Evolutionary conservation across 495 filamentous ascomycete genomes (phyloP).

Genomic region (Recurvomyces mirabilis): DNA sequence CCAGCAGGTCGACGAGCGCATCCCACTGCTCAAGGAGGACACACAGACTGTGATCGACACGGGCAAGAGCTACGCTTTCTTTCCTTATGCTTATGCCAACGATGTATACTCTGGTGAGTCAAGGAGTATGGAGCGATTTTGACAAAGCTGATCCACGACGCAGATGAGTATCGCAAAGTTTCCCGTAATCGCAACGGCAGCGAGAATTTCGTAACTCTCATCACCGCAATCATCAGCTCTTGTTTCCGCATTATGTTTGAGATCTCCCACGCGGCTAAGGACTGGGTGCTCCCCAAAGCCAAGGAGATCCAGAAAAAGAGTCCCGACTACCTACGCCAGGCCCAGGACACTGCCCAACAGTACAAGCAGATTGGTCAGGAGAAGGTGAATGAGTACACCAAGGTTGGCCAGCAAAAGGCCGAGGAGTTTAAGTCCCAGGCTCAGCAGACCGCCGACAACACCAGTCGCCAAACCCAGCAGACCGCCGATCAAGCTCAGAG

Average conservation of each 20-base stretch:
- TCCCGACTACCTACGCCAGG: constrained; percentile 44
- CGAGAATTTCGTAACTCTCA: constrained; percentile 47
- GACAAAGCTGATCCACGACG: constrained; percentile 3
- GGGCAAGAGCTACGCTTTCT: constrained; percentile 50
- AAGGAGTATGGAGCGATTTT: not conserved
- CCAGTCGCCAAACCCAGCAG: not conserved
- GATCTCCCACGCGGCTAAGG: constrained; percentile 46
- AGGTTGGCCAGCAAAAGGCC: constrained; percentile 43
- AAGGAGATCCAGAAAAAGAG: constrained; percentile 22
- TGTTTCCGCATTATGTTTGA: constrained; percentile 61
- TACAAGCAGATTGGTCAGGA: constrained; percentile 10
- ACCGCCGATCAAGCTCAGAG: constrained; percentile 6
- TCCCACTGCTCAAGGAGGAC: constrained; percentile 83
- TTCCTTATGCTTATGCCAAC: constrained; percentile 63
- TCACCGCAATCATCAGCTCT: constrained; percentile 66
- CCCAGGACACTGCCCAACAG: constrained; percentile 38
- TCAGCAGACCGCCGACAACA: constrained; percentile 4
- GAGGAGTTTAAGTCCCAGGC: constrained; percentile 3
- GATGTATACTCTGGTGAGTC: constrained; percentile 43
- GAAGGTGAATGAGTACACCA: constrained; percentile 40
- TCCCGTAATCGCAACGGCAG: constrained; percentile 40
- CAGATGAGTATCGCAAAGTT: constrained; percentile 65
- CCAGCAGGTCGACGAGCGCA: constrained; percentile 58
- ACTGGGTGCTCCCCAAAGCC: constrained; percentile 36
- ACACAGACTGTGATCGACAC: constrained; percentile 62